Evolutionary conservation across 805 yeast species (phyloP), one percentile per base, ranked within the genome.

Genomic region (Pichia gijzeniarum): DNA sequence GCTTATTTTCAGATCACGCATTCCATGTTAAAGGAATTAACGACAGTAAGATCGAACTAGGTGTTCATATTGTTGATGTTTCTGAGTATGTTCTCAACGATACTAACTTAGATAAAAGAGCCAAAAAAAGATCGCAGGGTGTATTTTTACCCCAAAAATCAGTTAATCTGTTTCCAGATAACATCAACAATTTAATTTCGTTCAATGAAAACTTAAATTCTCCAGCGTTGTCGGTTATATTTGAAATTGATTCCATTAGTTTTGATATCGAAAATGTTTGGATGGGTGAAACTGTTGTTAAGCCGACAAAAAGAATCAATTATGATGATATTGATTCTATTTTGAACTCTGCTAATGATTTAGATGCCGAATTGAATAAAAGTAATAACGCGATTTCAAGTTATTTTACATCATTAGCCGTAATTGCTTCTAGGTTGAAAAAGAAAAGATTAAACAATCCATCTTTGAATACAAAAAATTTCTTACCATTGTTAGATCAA

Each of bases 41-140:
- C 2, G 73, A 76, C 38, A 75, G 79, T 13, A 77, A 74, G 55
- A 79, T 85, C 49, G 95, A 85, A 59, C 66, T 93, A 35, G 96
- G 95, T 35, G 80, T 90, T 59, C 98, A 93, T 62, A 77, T 85
- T 38, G 72, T 85, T 28, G 99, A 93, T 66, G 80, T 84, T 4
- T 72, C 95, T 3, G 79, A 79, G 38, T 86, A 71, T 54, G 65
- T 91, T 43, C 79, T 76, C 53, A 82, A 79, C 35, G 91, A 89
- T 14, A 79, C 95, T 0, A 67, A 79, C 9, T 68, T 91, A 49
- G 99, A 93, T 59, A 80, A 90, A 50, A 89, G 91, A 61, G 85
- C 95, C 1, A 85, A 87, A 64, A 89, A 87, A 68, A 77, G 98
- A 61, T 88, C 95, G 1, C 79, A 91, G 4, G 80, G 96, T 7